Evolutionary conservation across 2,329 filamentous ascomycete genomes (phyloP).

Genomic region (Neobulgaria alba): DNA sequence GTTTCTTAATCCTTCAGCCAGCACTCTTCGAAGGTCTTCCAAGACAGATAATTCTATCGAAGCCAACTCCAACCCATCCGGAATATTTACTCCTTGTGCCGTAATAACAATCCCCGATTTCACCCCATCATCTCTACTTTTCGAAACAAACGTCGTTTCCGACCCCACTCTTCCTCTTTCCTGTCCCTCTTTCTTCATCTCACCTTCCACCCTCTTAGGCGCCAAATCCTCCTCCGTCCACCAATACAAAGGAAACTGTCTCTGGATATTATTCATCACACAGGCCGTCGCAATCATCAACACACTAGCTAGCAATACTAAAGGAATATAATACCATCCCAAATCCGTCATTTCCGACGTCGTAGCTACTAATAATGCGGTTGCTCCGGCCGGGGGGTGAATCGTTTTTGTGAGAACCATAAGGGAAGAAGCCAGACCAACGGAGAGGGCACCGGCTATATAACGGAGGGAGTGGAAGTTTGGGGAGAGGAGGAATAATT

Average conservation of each 20-base stretch:
- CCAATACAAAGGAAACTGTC: constrained; percentile 52
- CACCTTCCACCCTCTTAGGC: background rate
- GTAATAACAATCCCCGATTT: no score
- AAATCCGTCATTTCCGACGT: constrained; percentile 44
- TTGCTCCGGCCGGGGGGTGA: constrained; percentile 68
- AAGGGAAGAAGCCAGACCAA: constrained; percentile 50
- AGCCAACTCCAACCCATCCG: no score
- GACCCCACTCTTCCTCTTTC: constrained; percentile 3
- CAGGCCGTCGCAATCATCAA: constrained; percentile 57
- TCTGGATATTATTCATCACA: constrained; percentile 59
- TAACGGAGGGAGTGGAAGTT: constrained; percentile 46
- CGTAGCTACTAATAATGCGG: constrained; percentile 58
- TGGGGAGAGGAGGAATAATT: constrained; percentile 49
- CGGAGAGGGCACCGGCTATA: constrained; percentile 57
- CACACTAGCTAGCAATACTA: constrained; percentile 50
- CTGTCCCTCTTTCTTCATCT: background rate
- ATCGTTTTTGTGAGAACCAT: constrained; percentile 67
- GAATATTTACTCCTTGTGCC: no score
- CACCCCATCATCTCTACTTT: no score
- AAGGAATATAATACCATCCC: constrained; percentile 61
- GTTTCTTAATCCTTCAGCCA: no score
- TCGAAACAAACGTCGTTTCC: no score
- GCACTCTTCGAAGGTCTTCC: no score
- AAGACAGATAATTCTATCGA: no score
- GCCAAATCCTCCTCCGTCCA: constrained; percentile 39